These are phyloP conservation scores for Phytopythium oedochilum DNA, from an alignment of 352 stramenopile species.

Conservation along the genomic window DNA sequence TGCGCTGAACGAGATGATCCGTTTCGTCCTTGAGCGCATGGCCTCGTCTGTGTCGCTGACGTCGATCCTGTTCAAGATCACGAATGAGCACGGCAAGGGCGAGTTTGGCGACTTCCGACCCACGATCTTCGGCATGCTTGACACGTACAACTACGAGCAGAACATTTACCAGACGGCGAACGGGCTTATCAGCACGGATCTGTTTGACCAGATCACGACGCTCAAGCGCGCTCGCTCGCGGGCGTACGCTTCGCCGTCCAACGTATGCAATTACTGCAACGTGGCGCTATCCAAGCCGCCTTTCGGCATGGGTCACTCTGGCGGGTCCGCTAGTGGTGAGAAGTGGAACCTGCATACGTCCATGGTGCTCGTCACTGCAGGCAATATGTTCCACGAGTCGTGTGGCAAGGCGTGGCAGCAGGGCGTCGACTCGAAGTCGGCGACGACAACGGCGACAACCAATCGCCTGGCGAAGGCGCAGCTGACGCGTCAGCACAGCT, in stretches of 20 bases:
- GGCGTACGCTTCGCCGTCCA: constrained; percentile 66
- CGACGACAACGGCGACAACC: constrained; percentile 13
- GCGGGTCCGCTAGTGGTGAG: constrained; percentile 44
- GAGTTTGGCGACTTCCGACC: constrained; percentile 93
- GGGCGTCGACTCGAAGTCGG: constrained; percentile 56
- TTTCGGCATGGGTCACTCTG: constrained; percentile 80
- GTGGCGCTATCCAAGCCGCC: constrained; percentile 76
- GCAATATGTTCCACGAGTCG: constrained; percentile 82
- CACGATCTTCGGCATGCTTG: constrained; percentile 93
- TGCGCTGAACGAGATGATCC: constrained; percentile 89
- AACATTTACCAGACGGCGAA: constrained; percentile 89
- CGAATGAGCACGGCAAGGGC: constrained; percentile 90
- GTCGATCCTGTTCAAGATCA: constrained; percentile 95
- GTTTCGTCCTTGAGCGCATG: constrained; percentile 93
- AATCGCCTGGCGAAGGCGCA: constrained; percentile 17
- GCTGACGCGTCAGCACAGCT: constrained; percentile 35
- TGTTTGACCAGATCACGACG: constrained; percentile 82
- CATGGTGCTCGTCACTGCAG: constrained; percentile 75
- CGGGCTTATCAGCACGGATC: constrained; percentile 73
- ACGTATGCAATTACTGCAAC: constrained; percentile 78
- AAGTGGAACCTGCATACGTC: constrained; percentile 85
- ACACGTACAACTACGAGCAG: constrained; percentile 90
- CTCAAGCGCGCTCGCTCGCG: constrained; percentile 71
- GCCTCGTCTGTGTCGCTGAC: constrained; percentile 91
- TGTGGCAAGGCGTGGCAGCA: constrained; percentile 85